Evolutionary conservation across 2,329 filamentous ascomycete genomes (phyloP).

Genomic region (Pseudopithomyces maydicus): DNA sequence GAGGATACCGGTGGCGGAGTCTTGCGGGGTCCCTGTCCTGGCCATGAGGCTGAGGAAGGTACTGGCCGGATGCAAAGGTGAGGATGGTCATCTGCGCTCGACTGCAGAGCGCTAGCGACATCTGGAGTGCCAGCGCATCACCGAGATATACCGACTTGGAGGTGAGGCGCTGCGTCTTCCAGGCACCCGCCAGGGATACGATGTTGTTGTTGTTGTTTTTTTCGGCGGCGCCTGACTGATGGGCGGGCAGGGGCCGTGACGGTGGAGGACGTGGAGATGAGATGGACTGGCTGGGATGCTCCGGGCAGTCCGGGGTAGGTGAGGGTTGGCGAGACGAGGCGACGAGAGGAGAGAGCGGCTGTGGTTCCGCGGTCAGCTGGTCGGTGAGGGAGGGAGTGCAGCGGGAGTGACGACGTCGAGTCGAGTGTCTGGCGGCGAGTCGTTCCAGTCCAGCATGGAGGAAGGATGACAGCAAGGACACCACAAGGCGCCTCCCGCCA

Average conservation of each 20-base stretch:
- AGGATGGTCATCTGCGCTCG: slow-evolving; percentile 37
- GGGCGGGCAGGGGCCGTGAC: slow-evolving; percentile 19
- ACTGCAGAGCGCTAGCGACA: slow-evolving; percentile 37
- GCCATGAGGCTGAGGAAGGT: slow-evolving; percentile 40
- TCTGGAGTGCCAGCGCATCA: slow-evolving; percentile 42
- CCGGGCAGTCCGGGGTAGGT: slow-evolving; percentile 25
- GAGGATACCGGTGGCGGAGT: slow-evolving; percentile 36
- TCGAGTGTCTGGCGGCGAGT: slow-evolving; percentile 2
- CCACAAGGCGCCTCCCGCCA: not conserved
- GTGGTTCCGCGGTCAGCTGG: slow-evolving; percentile 22
- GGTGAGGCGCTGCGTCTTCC: slow-evolving; percentile 39
- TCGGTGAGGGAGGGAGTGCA: not conserved
- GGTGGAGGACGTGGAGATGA: not conserved
- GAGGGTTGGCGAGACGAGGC: slow-evolving; percentile 8
- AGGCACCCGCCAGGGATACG: slow-evolving; percentile 27
- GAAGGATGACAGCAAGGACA: slow-evolving; percentile 6
- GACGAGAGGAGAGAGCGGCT: slow-evolving; percentile 11
- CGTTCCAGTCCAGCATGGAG: not conserved
- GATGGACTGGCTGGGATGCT: slow-evolving; percentile 19
- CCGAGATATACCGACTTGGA: slow-evolving; percentile 38
- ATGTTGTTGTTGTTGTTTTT: slow-evolving; percentile 24
- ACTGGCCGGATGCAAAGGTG: slow-evolving; percentile 31
- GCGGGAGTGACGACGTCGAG: slow-evolving; percentile 12
- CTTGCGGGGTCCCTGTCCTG: slow-evolving; percentile 26
- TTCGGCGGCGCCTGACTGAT: slow-evolving; percentile 32